Evolutionary conservation across 306 rosid genomes (phyloP), one percentile per base, ranked within the genome.

Genomic region (Benincasa hispida): DNA sequence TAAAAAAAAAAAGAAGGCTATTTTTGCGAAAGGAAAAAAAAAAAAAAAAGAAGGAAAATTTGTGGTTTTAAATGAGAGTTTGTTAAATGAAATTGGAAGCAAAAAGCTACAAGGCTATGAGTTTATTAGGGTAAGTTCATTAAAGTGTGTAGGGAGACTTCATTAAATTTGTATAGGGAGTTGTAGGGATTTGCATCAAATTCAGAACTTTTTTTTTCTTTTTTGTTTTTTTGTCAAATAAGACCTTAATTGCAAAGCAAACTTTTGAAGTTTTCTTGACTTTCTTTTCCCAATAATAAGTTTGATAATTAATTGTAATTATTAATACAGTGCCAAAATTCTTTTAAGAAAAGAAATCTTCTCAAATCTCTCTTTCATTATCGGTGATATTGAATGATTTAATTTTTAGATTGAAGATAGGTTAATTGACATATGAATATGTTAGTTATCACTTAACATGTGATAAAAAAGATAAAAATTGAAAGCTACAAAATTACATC

Each of bases 161-260:
- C 25, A 63, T 69, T 69, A 69, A 69, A 69, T 69, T 39, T 42
- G 39, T 48, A 72, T 72, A 47, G 76, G 58, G 76, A 72, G 41
- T 47, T 70, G 75, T 42, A 67, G 57, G 74, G 10, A 7, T 70
- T 45, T 47, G 75, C 39, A 48, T 72, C 59, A 72, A 48, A 72
- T 72, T 72, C 76, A 72, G 8, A 2, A 47, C 35, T 35, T 18
- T 62, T 18, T 42, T 37, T 15, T 50, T 14, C 2, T 5, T 4
- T 17, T 50, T 5, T 0, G n/a, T 50, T 50, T 1, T 35, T 63
- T 61, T 24, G 14, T 14, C 4, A 25, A 1, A 21, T 19, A 67
- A 67, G 2, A 65, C 2, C 32, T 39, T 69, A 24, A 69, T 48
- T 42, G n/a, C 41, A 70, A 72, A 48, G 59, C 76, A 47, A 72